phyloP scores from a whole-genome alignment of 1,139 yeast genomes.

The Sugiyamaella grinbergsii region DNA sequence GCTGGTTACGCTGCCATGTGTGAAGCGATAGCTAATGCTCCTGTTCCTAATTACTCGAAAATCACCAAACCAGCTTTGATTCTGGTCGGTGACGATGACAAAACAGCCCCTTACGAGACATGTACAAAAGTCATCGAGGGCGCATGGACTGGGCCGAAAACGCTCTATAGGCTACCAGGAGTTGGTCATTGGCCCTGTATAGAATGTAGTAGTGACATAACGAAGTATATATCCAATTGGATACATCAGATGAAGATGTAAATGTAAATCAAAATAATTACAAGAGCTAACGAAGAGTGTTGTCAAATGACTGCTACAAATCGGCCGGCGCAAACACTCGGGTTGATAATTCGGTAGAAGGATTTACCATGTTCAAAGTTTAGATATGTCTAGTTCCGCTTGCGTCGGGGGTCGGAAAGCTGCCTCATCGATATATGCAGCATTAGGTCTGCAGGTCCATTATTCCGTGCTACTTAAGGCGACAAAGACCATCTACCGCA shows the following conservation, averaged over 20 bases:
- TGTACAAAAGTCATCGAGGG: slow-evolving; percentile 35
- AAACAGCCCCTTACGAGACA: slow-evolving; percentile 38
- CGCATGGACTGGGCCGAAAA: slow-evolving; percentile 23
- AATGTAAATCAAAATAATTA: too few species aligned
- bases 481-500: too few species aligned
- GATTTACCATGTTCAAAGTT: too few species aligned
- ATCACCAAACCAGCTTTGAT: slow-evolving; percentile 34
- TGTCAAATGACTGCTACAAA: too few species aligned
- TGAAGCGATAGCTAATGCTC: slow-evolving; percentile 35
- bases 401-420: too few species aligned
- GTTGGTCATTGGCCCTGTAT: slow-evolving; percentile 43
- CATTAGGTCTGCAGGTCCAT: too few species aligned
- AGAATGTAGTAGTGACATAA: slow-evolving; percentile 29
- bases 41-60: slow-evolving; percentile 29
- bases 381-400: too few species aligned
- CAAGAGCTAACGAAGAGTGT: too few species aligned
- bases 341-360: too few species aligned
- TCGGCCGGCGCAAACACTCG: too few species aligned
- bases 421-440: too few species aligned
- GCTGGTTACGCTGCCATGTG: slow-evolving; percentile 40
- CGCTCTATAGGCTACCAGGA: slow-evolving; percentile 28
- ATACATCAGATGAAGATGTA: neutral
- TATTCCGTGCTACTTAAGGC: too few species aligned
- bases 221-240: slow-evolving; percentile 5
- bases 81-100: slow-evolving; percentile 38